Evolutionary conservation across 192 early-diverging fungal genomes (phyloP), one percentile per base, ranked within the genome.

Genomic region (Backusella liffmaniae): DNA sequence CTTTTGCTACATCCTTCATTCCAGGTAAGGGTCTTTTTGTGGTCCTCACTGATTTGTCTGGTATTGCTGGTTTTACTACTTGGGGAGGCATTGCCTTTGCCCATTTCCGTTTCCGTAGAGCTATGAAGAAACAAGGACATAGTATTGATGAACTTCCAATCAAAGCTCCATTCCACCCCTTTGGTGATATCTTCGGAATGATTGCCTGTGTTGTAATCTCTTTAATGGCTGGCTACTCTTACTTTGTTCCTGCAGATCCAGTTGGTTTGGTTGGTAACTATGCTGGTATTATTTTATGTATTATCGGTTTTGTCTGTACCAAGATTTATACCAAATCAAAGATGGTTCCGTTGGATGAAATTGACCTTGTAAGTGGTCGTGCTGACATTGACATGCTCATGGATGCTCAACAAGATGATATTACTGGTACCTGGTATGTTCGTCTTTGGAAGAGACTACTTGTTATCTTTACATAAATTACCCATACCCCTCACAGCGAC

Each of bases 61-160:
- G 80, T 75, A 70, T 81, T 30, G 76, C 80, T n/a, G 76, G 76
- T 30, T 77, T 81, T 23, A 67, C 77, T 13, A 94, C 93, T 36
- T 97, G 96, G 96, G 74, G 93, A 42, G 91, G 91, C 30, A 97
- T 97, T 72, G 87, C 88, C 1, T 68, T 93, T 39, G 92, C 90
- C 36, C 94, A 96, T 71, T 88, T 88, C 69, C 91, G 96, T 15
- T 96, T 96, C 90, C 90, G 94, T 66, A 87, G 86, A 7, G 94
- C 96, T 4, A 91, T 90, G 67, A 76, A 89, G 29, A 85, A 81
- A 34, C 96, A 97, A 78, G 89, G 89, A 12, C 87, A 87, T 66
- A 76, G 82, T 13, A 41, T 93, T 6, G 76, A 78, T 5, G 86
- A 88, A 18, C 85, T 97, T 34, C 92, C 93, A 0, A 95, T 95